phyloP scores from a whole-genome alignment of 306 rosid species.

The Prunus armeniaca region DNA sequence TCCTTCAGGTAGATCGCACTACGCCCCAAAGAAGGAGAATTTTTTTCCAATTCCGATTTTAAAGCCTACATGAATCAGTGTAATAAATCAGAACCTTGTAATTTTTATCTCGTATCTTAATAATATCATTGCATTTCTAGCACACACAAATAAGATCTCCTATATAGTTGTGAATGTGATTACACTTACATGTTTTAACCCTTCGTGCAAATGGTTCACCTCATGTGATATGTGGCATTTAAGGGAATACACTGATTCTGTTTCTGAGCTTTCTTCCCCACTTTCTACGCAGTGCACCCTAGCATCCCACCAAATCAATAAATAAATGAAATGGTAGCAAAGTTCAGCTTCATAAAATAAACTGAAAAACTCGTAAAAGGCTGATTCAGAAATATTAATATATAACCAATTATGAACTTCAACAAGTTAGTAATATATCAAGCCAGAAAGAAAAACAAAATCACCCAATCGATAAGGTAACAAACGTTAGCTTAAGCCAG shows the following conservation, averaged over 20 bases:
- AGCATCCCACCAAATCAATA: constrained; percentile 28
- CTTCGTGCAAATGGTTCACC: constrained; percentile 98
- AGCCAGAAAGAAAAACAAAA: not conserved
- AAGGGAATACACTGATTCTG: constrained; percentile 91
- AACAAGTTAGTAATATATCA: not conserved
- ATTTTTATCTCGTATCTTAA: not conserved
- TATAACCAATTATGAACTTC: not conserved
- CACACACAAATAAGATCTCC: not conserved
- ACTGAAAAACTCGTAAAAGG: not conserved
- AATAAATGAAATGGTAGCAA: constrained; percentile 20
- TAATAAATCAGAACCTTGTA: constrained; percentile 12
- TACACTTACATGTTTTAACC: constrained; percentile 85
- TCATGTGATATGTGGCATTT: constrained; percentile 99
- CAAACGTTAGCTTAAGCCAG: no score
- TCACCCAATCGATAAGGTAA: no score
- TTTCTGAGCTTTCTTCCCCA: constrained; percentile 95
- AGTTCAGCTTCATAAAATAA: constrained; percentile 10
- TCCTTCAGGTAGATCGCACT: constrained; percentile 87
- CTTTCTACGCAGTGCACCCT: constrained; percentile 95
- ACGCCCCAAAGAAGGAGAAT: constrained; percentile 83
- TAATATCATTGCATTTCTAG: constrained; percentile 2
- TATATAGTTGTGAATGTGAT: not conserved
- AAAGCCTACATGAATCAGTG: constrained; percentile 58
- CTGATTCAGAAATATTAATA: no score
- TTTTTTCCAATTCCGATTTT: constrained; percentile 95